Evolutionary conservation across 768 basidiomycete genomes (phyloP), one percentile per base, ranked within the genome.

Genomic region (Phylloporus sp.): DNA sequence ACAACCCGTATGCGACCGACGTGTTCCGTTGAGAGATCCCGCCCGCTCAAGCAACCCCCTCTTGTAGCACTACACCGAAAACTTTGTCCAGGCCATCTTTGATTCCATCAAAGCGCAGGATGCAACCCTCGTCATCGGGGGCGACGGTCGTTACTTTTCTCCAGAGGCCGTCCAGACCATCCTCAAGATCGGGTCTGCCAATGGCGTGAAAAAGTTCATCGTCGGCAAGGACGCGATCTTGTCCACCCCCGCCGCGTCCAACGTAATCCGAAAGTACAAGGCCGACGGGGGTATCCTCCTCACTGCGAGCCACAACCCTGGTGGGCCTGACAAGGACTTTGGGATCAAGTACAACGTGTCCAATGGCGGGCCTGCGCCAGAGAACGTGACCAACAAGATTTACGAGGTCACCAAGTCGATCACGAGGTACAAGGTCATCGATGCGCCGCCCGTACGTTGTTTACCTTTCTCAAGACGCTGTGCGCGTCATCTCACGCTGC

Each of bases 341-440:
- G 96, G 96, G 38, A 97, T 99, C 80, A 98, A 99, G 71, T 99
- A 96, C 76, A 99, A 99, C 69, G 87, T 92, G 38, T 84, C 86
- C 31, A 99, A 99, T 58, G 96, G 96, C 50, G 96, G 96, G 4
- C 95, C 96, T 17, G 96, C 96, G 18, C 93, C 96, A 0, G 96
- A 99, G 71, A 82, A 75, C 61, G 84, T 99, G 48, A 99, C 96
- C n/a, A 77, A 99, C 72, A 85, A 83, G 71, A 98, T 99, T 54
- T 95, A 78, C 65, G 91, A 90, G 63, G 84, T 81, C 69, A 92
- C 91, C 44, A 95, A 90, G 78, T 79, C 79, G 13, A 90, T 98
- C 64, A 67, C 74, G 50, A 79, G 69, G 43, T 99, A 98, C 80
- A 92, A 90, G 71, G 66, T 86, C 59, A 76, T 95, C 57, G 83